phyloP scores from a whole-genome alignment of 192 early-diverging fungal genomes.

The Rhizoclosmatium sp. region DNA sequence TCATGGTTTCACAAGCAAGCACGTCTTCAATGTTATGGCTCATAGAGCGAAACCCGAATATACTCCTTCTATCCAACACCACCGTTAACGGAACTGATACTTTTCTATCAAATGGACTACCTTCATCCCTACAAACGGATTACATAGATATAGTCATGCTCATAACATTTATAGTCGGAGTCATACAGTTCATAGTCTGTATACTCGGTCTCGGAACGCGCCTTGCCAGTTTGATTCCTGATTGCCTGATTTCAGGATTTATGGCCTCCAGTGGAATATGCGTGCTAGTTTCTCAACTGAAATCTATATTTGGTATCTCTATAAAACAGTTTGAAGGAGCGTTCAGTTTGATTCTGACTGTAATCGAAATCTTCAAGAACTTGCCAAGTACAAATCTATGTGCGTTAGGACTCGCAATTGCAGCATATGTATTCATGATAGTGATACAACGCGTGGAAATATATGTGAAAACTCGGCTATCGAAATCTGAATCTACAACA shows the following conservation, averaged over 20 bases:
- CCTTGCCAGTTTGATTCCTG: slow-evolving; percentile 16
- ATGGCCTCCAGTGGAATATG: slow-evolving; percentile 17
- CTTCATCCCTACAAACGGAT: background rate
- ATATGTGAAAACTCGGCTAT: background rate
- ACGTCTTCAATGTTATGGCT: slow-evolving; percentile 19
- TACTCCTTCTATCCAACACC: background rate
- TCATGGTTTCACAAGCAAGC: slow-evolving; percentile 32
- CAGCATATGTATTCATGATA: slow-evolving; percentile 4
- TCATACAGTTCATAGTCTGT: slow-evolving; percentile 23
- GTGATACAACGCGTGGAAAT: slow-evolving; percentile 6
- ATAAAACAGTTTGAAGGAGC: slow-evolving; percentile 11
- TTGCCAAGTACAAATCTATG: background rate
- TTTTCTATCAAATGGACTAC: slow-evolving; percentile 6
- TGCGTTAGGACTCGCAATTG: background rate
- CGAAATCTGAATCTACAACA: background rate
- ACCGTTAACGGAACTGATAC: background rate
- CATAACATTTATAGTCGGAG: slow-evolving; percentile 7
- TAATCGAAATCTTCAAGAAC: background rate
- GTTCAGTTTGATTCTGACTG: slow-evolving; percentile 19
- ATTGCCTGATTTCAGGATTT: slow-evolving; percentile 25
- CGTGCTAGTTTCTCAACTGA: slow-evolving; percentile 27
- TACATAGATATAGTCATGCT: slow-evolving; percentile 23
- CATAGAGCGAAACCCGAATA: background rate
- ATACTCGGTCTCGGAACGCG: slow-evolving; percentile 4
- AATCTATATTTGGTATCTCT: slow-evolving; percentile 22